These are phyloP conservation scores for Hyaloperonospora brassicae DNA, from an alignment of 352 stramenopile species.

Conservation along the genomic window DNA sequence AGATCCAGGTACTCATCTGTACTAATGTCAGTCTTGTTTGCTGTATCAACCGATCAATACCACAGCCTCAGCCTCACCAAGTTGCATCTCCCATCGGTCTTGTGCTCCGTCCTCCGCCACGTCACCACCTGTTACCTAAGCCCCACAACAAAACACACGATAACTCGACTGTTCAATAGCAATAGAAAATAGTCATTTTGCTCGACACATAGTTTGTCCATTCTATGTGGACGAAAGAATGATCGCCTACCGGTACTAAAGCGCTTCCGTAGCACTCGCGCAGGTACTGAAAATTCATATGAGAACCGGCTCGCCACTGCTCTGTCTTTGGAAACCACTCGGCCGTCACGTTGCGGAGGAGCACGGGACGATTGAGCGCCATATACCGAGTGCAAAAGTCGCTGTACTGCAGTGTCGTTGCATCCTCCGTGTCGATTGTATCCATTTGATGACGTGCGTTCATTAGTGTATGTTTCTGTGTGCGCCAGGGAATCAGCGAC, in stretches of 20 bases:
- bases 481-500: too few species aligned
- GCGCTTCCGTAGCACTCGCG: slow-evolving; percentile 38
- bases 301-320: slow-evolving; percentile 20
- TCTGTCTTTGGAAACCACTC: slow-evolving; percentile 22
- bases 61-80: slow-evolving; percentile 29
- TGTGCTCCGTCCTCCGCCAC: slow-evolving; percentile 55
- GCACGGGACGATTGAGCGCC: slow-evolving; percentile 53
- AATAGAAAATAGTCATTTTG: too few species aligned
- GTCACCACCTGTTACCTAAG: slow-evolving; percentile 53
- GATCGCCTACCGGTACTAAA: slow-evolving; percentile 36
- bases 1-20: slow-evolving; percentile 62
- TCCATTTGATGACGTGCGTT: too few species aligned
- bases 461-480: too few species aligned
- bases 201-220: too few species aligned
- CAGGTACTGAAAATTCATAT: slow-evolving; percentile 41
- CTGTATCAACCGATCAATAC: neutral
- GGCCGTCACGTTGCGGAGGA: slow-evolving; percentile 49
- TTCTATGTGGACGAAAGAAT: too few species aligned
- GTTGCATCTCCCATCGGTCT: slow-evolving; percentile 45
- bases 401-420: slow-evolving; percentile 45
- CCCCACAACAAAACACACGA: neutral
- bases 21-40: neutral
- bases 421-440: slow-evolving; percentile 53
- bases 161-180: neutral
- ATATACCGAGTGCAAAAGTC: slow-evolving; percentile 73